Evolutionary conservation across 2,329 filamentous ascomycete species (phyloP), one percentile per base, ranked within the genome.

Genomic region (Ophiosphaerella korrae): DNA sequence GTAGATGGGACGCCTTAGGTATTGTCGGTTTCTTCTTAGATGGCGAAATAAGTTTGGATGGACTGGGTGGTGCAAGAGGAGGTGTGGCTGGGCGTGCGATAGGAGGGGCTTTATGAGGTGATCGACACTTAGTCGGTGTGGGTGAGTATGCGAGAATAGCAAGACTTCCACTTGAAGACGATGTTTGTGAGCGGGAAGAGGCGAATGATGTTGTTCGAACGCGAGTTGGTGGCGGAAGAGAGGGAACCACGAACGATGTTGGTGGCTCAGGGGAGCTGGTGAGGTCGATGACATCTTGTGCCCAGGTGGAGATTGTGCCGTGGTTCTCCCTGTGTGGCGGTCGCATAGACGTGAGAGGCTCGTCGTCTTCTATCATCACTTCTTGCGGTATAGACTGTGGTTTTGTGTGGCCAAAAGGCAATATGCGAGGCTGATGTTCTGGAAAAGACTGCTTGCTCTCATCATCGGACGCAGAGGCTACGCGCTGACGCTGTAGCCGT

Each of bases 131-230:
- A 9, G 58, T 70, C 3, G 68, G 69, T 9, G 69, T 71, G 11
- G 71, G 70, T 16, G 68, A 71, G 40, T 67, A 74, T 31, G 62
- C 58, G n/a, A 74, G 60, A 7, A 74, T 52, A 11, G 70, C 67
- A 26, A 58, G 50, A 11, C 48, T 45, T 42, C 61, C 62, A 21
- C 60, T 55, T 2, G 67, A 71, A 1, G 53, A 59, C 2, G 70
- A 71, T 38, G 63, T 73, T 14, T 59, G 57, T 12, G 71, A 65
- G 13, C 68, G 65, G 5, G 69, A 69, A 1, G 57, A 58, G 7
- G 65, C 62, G 12, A 66, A 64, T n/a, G 63, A 66, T 7, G 56
- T 53, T 34, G 63, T 60, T 23, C 60, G 62, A 40, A 53, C 52
- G 21, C 59, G 58, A 18, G 55, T 54, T 33, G 57, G 57, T 42